phyloP scores from a whole-genome alignment of 805 yeast species.

The Spathaspora boniae region DNA sequence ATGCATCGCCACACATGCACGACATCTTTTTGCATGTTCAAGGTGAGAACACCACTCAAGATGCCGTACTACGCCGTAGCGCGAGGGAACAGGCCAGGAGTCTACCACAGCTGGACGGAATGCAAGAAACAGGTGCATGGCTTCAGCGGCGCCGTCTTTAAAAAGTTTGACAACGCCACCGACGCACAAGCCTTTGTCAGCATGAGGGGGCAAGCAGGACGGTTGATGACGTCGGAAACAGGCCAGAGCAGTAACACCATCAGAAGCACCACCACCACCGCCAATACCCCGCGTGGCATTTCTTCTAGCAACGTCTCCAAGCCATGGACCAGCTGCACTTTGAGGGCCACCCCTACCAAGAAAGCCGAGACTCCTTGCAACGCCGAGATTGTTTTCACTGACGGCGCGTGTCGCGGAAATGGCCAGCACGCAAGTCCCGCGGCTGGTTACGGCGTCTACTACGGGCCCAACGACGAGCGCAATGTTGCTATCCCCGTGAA shows the following conservation, averaged over 20 bases:
- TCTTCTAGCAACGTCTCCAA: neutral
- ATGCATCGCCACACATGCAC: too few relatives aligned
- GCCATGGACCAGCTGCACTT: neutral
- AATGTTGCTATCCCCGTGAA: conserved; percentile 54
- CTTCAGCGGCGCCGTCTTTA: conserved; percentile 52
- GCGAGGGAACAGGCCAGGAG: conserved; percentile 42
- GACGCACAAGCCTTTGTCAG: conserved; percentile 51
- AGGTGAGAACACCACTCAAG: too few relatives aligned
- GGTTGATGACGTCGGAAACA: conserved; percentile 2
- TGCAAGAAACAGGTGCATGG: conserved; percentile 54
- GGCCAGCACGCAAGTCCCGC: conserved; percentile 35
- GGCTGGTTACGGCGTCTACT: conserved; percentile 78
- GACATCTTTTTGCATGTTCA: too few relatives aligned
- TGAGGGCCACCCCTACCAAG: neutral
- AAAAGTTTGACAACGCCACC: conserved; percentile 44
- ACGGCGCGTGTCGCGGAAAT: conserved; percentile 71
- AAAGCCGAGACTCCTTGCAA: too few relatives aligned
- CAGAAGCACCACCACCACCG: neutral
- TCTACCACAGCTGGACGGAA: conserved; percentile 58
- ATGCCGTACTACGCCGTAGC: conserved; percentile 39
- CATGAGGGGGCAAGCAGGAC: too few relatives aligned
- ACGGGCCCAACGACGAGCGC: conserved; percentile 51
- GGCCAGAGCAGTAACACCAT: neutral
- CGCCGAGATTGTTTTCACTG: conserved; percentile 51
- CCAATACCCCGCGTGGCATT: neutral